Evolutionary conservation across 75 land plant genomes (phyloP).

Genomic region (Pinus albicaulis): DNA sequence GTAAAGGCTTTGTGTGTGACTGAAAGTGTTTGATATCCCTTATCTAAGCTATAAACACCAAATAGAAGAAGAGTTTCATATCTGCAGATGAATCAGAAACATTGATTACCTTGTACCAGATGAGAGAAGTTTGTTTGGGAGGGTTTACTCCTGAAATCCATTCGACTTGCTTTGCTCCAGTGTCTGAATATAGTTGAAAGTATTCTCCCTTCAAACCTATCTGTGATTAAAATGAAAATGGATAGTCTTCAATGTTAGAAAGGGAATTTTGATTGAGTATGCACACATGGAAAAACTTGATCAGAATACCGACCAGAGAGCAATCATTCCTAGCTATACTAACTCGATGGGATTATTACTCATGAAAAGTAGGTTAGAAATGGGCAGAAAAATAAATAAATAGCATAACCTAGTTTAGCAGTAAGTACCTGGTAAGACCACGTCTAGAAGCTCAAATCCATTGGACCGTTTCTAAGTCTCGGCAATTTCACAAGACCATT

Average conservation of each 20-base stretch:
- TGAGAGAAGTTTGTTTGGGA: conserved; percentile 2
- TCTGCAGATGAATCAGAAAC: not conserved
- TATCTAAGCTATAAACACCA: too few species aligned
- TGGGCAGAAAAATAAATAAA: not conserved
- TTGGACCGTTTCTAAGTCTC: not conserved
- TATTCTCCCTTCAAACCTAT: conserved; percentile 8
- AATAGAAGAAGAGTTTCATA: too few species aligned
- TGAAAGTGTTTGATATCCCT: too few species aligned
- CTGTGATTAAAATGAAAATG: not conserved
- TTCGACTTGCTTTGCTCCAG: not conserved
- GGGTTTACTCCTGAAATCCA: conserved; percentile 6
- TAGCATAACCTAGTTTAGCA: not conserved
- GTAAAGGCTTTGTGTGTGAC: too few species aligned
- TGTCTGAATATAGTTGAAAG: not conserved
- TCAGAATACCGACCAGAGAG: too few species aligned
- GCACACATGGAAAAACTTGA: too few species aligned
- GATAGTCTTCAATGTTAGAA: not conserved
- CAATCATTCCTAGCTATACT: too few species aligned
- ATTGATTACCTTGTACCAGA: conserved; percentile 6
- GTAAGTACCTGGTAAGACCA: conserved; percentile 1
- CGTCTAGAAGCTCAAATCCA: not conserved
- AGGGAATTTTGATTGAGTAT: not conserved
- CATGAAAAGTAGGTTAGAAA: too few species aligned
- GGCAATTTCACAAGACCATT: conserved; percentile 1
- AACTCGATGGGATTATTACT: too few species aligned